phyloP scores from a whole-genome alignment of 306 rosid genomes.

The Inga oerstediana region DNA sequence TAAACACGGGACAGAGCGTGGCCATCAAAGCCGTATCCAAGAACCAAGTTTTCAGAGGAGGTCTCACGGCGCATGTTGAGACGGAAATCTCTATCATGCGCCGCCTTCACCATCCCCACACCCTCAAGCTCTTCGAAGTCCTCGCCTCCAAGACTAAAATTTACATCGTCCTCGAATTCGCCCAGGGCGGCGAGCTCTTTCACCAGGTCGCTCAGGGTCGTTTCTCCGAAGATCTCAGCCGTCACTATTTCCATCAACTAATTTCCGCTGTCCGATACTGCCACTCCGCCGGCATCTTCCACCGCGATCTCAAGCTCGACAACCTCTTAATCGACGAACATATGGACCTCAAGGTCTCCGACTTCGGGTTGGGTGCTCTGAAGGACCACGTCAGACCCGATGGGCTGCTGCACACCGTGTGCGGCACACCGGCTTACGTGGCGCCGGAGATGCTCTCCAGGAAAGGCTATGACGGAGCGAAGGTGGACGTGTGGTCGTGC shows the following conservation, averaged over 20 bases:
- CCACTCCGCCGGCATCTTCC: constrained; percentile 66
- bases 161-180: constrained; percentile 73
- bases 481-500: constrained; percentile 73
- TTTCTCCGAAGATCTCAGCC: constrained; percentile 66
- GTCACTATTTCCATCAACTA: constrained; percentile 66
- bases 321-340: constrained; percentile 66
- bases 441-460: constrained; percentile 75
- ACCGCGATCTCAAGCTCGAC: constrained; percentile 81
- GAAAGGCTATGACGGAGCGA: constrained; percentile 72
- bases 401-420: constrained; percentile 64
- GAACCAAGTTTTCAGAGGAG: constrained; percentile 41
- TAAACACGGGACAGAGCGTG: constrained; percentile 53
- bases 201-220: constrained; percentile 46
- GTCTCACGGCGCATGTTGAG: constrained; percentile 54
- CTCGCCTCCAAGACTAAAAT: constrained; percentile 72
- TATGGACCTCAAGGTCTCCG: constrained; percentile 61
- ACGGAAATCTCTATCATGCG: constrained; percentile 77
- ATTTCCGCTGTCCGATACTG: constrained; percentile 68
- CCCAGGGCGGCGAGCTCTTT: constrained; percentile 68
- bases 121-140: constrained; percentile 56
- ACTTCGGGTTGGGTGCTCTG: constrained; percentile 68
- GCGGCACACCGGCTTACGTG: constrained; percentile 86
- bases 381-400: constrained; percentile 48
- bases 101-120: constrained; percentile 65
- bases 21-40: constrained; percentile 72